Evolutionary conservation across 345 rosid genomes (phyloP).

Genomic region (Trapa incisa): DNA sequence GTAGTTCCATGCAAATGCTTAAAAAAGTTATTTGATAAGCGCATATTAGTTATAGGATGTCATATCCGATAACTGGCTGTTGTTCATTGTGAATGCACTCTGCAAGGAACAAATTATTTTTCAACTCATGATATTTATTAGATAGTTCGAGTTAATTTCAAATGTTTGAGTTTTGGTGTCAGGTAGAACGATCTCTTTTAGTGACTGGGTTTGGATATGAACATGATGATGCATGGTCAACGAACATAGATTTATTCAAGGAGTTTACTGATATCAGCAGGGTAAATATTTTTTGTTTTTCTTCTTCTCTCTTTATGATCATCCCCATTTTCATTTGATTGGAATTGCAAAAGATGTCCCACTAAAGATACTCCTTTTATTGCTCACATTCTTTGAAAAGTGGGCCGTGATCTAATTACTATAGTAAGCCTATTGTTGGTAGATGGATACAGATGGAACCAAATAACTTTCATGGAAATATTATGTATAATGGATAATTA

Average conservation of each 20-base stretch:
- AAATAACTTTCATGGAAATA: too few species aligned
- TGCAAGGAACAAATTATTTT: too few species aligned
- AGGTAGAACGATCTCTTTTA: slow-evolving; percentile 92
- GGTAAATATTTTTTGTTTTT: slow-evolving; percentile 22
- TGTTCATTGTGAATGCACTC: not conserved
- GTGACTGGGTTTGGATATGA: slow-evolving; percentile 98
- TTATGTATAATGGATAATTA: not conserved
- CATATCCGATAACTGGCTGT: not conserved
- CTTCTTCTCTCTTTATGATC: not conserved
- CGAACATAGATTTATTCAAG: slow-evolving; percentile 86
- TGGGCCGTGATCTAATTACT: too few species aligned
- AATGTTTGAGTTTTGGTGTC: slow-evolving; percentile 3
- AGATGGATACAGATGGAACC: too few species aligned
- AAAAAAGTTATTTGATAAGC: not conserved
- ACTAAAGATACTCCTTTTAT: too few species aligned
- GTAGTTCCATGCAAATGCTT: not conserved
- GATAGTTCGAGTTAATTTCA: not conserved
- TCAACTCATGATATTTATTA: too few species aligned
- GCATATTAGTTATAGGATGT: not conserved
- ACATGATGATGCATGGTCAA: slow-evolving; percentile 83
- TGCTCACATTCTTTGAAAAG: too few species aligned
- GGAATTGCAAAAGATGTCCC: too few species aligned
- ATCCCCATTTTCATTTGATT: not conserved
- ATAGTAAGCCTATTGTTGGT: too few species aligned
- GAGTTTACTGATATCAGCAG: slow-evolving; percentile 85